Base-by-base conservation (phyloP, 2,329 filamentous ascomycete genomes). In the Fusarium temperatum region DNA sequence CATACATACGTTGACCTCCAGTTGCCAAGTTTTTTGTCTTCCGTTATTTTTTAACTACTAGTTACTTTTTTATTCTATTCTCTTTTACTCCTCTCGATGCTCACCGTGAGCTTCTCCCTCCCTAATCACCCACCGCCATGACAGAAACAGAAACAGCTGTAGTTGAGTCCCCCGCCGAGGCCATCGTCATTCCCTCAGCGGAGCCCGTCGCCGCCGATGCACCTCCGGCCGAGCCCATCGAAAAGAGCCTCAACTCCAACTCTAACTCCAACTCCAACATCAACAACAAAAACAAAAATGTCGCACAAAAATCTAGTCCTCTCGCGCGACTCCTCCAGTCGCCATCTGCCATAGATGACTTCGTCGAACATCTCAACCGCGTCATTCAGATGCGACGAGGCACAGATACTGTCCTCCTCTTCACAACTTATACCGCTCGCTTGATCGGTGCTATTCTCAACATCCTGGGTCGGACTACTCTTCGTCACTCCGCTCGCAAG, bases 351-450 rank as follows among this genome's bases (percentile, higher is more conserved):
- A 41, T 85, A 76, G 89, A 91, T 79, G 84, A 82, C 80, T 88
- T 90, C 79, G 81, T 91, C 71, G 80, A 85, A 32, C 87, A 87
- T 81, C 85, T 91, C 55, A 84, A 87, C 78, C 90, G 90, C 74
- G 89, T 93, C 79, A 85, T 94, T 76, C 88, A 90, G 73, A 92
- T 91, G 15, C 90, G 92, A 50, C 82, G 87, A 41, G 92, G 93
- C 78, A 90, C 92, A 81, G 93, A 95, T 83, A 88, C 89, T 55
- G 85, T 91, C 70, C 89, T 95, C 76, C 88, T 92, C 72, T 89
- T 92, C 75, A 81, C 91, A 70, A 90, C 91, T 83, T 96, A 95
- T 85, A 83, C 87, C 67, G 87, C 91, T 62, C 90, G 89, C 69
- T 82, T 91, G 62, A 78, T 85, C 56, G 85, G 87, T 68, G 83